phyloP scores from a whole-genome alignment of 805 yeast genomes.

The Kodamaea kakaduensis region DNA sequence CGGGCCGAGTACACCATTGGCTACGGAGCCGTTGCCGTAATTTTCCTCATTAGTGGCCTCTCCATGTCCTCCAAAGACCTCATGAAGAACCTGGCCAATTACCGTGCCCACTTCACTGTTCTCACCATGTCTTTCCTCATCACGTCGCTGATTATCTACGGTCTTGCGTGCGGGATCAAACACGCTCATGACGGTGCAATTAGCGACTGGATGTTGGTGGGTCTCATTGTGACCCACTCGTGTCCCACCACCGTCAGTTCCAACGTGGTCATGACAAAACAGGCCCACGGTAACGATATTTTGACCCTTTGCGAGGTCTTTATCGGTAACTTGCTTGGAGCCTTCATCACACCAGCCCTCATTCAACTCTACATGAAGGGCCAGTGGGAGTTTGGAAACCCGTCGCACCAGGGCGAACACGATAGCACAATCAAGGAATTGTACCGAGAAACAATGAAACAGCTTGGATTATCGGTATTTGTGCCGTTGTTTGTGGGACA shows the following conservation, averaged over 20 bases:
- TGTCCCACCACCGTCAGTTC: conserved; percentile 93
- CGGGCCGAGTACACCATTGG: conserved; percentile 72
- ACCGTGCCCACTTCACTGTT: conserved; percentile 81
- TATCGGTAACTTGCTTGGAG: conserved; percentile 80
- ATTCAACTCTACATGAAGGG: conserved; percentile 63
- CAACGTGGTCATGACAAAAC: conserved; percentile 86
- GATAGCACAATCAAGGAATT: conserved; percentile 47
- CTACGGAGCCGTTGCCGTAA: conserved; percentile 83
- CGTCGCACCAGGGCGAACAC: conserved; percentile 50
- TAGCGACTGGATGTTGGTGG: conserved; percentile 74
- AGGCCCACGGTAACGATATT: conserved; percentile 79
- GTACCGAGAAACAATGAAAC: conserved; percentile 79
- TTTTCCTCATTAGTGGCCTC: conserved; percentile 77
- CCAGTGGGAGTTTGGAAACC: conserved; percentile 75
- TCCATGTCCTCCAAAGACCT: conserved; percentile 67
- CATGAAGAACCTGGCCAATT: conserved; percentile 58
- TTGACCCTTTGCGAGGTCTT: conserved; percentile 81
- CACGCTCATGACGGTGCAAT: conserved; percentile 54
- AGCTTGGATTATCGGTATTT: conserved; percentile 78
- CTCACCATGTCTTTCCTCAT: conserved; percentile 65
- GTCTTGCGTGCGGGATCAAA: conserved; percentile 64
- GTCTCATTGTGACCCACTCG: conserved; percentile 75
- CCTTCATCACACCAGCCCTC: conserved; percentile 82
- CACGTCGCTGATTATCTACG: conserved; percentile 68
- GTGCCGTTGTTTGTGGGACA: conserved; percentile 90